Base-by-base conservation (phyloP, 129 eudicot genomes). In the Centaurea solstitialis region DNA sequence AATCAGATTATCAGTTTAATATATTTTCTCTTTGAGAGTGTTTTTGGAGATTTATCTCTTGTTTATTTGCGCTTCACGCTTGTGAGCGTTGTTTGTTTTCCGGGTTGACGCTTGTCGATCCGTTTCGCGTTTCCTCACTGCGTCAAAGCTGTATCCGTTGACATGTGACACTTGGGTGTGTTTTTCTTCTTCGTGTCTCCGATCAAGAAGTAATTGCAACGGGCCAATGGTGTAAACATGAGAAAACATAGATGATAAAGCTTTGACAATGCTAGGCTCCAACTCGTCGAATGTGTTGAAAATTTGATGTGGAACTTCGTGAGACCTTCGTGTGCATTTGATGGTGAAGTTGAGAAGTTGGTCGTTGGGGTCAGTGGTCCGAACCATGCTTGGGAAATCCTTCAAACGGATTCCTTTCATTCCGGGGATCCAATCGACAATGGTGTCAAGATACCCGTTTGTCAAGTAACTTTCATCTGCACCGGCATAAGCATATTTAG, bases 341-440 rank as follows among this genome's bases (percentile, higher is more conserved):
- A 22, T 59, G 9, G 26, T 5, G 83, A 50, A 70, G 70, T 35
- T 45, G 12, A 70, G 73, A 8, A 50, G 20, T 5, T 9, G 39
- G 40, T 70, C 68, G 21, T 79, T 70, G 1, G 71, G 62, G 38
- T 79, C 83, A 4, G 83, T 79, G 5, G 76, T 71, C 24, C 67
- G 68, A 30, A 70, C 20, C 22, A 20, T 59, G 66, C 24, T 47
- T 71, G 83, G 83, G 5, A 79, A 69, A 47, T 79, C 37, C 40
- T 62, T 40, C 39, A 79, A 26, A 33, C 70, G 61, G 18, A 68
- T 79, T 15, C 38, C 24, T 30, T 24, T 18, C 77, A 79, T 79
- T 47, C 83, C 83, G 7, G 77, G 83, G 7, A 79, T 79, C 83
- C 83, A 79, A 41, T 79, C 83, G 18, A 79, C 38, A 30, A 50